Evolutionary conservation across 1,139 yeast genomes (phyloP).

Genomic region (Hyphopichia wangnamkhiaoensis): DNA sequence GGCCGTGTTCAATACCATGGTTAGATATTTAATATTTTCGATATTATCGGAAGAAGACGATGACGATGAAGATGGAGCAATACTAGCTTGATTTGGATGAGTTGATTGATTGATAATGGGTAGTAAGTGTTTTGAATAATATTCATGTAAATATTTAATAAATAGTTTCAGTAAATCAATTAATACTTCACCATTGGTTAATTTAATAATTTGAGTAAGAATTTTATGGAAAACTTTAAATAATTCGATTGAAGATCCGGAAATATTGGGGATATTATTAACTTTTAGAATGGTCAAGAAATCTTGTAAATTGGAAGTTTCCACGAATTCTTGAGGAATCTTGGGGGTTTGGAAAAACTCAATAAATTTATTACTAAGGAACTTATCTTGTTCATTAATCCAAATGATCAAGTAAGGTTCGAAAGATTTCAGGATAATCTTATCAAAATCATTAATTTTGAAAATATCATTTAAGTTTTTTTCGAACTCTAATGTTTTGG

Average conservation of each 20-base stretch:
- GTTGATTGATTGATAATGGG: conserved; percentile 29
- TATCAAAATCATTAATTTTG: conserved; percentile 41
- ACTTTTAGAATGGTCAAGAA: conserved; percentile 36
- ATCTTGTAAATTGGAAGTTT: conserved; percentile 23
- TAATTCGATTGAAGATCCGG: conserved; percentile 83
- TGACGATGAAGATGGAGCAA: background rate
- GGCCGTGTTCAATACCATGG: conserved; percentile 81
- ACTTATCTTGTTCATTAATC: conserved; percentile 82
- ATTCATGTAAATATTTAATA: conserved; percentile 65
- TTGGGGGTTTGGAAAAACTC: conserved; percentile 57
- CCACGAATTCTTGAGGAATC: conserved; percentile 38
- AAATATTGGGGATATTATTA: conserved; percentile 57
- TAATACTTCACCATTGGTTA: conserved; percentile 70
- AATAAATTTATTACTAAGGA: conserved; percentile 59
- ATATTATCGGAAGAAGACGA: conserved; percentile 14
- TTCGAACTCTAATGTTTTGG: conserved; percentile 67
- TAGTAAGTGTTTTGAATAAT: conserved; percentile 59
- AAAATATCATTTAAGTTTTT: conserved; percentile 63
- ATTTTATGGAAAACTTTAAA: conserved; percentile 75
- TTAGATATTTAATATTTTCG: conserved; percentile 67
- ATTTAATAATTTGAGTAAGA: conserved; percentile 71
- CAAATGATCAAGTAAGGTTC: conserved; percentile 84
- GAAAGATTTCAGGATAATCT: conserved; percentile 68
- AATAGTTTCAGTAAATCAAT: conserved; percentile 65
- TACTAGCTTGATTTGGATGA: conserved; percentile 5